Evolutionary conservation across 116 monocot species (phyloP).

Genomic region (Papilionanthe hybrid): DNA sequence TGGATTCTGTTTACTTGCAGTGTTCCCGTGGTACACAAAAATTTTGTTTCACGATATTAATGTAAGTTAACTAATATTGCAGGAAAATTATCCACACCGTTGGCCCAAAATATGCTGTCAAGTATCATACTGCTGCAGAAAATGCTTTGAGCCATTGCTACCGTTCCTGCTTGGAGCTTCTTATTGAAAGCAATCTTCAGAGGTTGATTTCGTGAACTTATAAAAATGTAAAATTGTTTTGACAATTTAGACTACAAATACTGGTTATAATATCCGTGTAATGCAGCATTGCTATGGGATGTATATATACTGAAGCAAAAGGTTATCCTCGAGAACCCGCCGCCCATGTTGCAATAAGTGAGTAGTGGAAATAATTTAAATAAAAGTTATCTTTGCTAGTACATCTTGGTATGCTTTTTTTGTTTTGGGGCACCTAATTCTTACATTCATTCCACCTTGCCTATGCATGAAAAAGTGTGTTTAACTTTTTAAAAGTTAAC

Average conservation of each 20-base stretch:
- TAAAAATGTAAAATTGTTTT: background rate
- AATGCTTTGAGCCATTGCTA: slow-evolving; percentile 98
- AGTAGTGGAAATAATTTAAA: slow-evolving; percentile 18
- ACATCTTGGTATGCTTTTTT: background rate
- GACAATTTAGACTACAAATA: background rate
- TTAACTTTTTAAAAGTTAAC: too few species aligned
- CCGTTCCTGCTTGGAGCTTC: slow-evolving; percentile 89
- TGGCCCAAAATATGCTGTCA: slow-evolving; percentile 99
- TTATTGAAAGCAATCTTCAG: slow-evolving; percentile 93
- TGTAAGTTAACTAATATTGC: slow-evolving; percentile 13
- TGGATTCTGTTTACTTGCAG: background rate
- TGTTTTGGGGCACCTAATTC: too few species aligned
- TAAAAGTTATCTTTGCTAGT: background rate
- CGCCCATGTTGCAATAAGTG: slow-evolving; percentile 99
- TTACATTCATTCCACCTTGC: too few species aligned
- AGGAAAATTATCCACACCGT: slow-evolving; percentile 97
- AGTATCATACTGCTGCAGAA: slow-evolving; percentile 99
- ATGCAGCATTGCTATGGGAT: slow-evolving; percentile 89
- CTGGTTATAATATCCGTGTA: background rate
- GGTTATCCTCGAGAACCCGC: slow-evolving; percentile 98
- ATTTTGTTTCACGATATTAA: background rate
- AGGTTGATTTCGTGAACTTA: slow-evolving; percentile 40
- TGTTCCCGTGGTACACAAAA: background rate
- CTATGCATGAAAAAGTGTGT: too few species aligned
- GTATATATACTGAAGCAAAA: slow-evolving; percentile 92